Conservation (phyloP, 345 rosid genomes). For the Eucalyptus cladocalyx region DNA sequence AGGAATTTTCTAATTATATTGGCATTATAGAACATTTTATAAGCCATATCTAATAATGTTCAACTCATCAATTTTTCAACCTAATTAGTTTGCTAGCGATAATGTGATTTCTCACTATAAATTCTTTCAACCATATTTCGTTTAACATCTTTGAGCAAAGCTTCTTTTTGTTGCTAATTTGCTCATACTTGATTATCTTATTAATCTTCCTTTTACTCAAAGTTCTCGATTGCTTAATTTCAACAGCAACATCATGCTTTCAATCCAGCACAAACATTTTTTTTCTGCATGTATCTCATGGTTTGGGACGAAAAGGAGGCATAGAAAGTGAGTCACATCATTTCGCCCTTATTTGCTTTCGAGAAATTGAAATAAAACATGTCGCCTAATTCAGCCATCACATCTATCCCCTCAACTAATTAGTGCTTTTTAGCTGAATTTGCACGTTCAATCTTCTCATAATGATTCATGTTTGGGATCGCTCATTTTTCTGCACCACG, state of each 20-base stretch:
- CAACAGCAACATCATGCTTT: background rate
- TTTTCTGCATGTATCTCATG: background rate
- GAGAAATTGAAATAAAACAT: background rate
- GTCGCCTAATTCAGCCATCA: background rate
- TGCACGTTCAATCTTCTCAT: background rate
- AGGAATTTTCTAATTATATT: background rate
- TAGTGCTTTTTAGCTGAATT: background rate
- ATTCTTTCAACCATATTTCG: background rate
- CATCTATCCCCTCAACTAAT: background rate
- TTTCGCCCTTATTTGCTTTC: background rate
- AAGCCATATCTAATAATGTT: background rate
- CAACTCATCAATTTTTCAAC: background rate
- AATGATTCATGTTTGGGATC: background rate
- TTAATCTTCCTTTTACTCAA: background rate
- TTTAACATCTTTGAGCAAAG: background rate
- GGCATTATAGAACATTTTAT: background rate
- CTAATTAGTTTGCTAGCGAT: rapidly evolving
- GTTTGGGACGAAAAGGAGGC: background rate
- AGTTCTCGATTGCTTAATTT: background rate
- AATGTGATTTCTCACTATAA: background rate
- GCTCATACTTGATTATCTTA: background rate
- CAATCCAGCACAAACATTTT: background rate
- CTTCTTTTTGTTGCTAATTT: background rate
- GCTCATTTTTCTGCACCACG: background rate
- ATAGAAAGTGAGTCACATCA: background rate